Base-by-base conservation (phyloP, 2,329 filamentous ascomycete species). In the Fusarium tuaranense region DNA sequence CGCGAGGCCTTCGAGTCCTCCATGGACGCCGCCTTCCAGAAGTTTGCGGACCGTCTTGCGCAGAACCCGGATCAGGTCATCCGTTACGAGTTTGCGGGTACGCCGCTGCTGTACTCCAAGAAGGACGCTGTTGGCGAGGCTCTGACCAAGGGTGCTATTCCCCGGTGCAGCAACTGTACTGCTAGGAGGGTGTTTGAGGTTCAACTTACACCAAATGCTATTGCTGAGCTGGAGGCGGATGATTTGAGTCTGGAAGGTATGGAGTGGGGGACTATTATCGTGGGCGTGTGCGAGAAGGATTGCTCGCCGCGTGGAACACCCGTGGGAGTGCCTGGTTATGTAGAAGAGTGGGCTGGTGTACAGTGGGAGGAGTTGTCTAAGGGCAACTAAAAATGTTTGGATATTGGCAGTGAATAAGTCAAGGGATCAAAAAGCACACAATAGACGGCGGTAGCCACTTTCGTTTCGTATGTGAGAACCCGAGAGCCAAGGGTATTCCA, bases 291-390 rank as follows among this genome's bases (percentile, higher is more conserved):
- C 82, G 90, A 89, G 74, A 90, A 85, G 80, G 94, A 98, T 82
- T 98, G 97, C 81, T 87, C 88, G 78, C 90, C 91, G 18, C 82
- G 82, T 7, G 88, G 89, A 1, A 87, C 91, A 8, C 82, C 83
- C 14, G 86, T 88, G 39, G 93, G 91, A 0, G 88, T 91, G 79
- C 89, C 92, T 1, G 94, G 92, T 2, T 98, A 97, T 83, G 79
- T 95, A 20, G 97, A 98, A 86, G 97, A 99, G 84, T 99, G 97
- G 96, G 92, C 90, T n/a, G 97, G 96, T 8, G 97, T 98, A 74
- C 97, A 99, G 83, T 99, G 96, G 97, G 97, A 99, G 84, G 95
- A 98, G 83, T 79, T 91, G 71, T 81, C 81, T 36, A 86, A 84
- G 79, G 72, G 75, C 30, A 81, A 83, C 62, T 82, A 74, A 75